These are phyloP conservation scores for Eucalyptus microcorys DNA, from an alignment of 345 rosid species.

Conservation along the genomic window DNA sequence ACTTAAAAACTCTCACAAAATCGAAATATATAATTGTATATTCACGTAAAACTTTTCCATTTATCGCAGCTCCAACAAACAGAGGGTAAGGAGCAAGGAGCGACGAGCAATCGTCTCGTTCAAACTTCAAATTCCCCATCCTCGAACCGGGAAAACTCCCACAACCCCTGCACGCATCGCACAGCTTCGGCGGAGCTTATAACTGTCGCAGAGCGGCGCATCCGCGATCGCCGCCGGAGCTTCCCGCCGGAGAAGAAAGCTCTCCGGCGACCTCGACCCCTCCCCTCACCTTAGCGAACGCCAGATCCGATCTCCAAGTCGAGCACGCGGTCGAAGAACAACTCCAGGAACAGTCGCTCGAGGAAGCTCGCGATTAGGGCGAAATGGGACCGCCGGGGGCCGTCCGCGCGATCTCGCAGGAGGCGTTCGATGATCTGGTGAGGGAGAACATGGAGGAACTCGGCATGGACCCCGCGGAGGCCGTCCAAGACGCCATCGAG, in stretches of 20 bases:
- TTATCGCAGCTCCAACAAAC: neutral
- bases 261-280: neutral
- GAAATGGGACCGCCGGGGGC: constrained; percentile 43
- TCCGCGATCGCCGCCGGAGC: neutral
- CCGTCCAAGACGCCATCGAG: constrained; percentile 78
- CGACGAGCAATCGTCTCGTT: neutral
- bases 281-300: neutral
- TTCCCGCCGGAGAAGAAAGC: neutral
- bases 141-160: neutral
- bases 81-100: neutral
- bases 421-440: constrained; percentile 77
- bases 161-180: neutral
- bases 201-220: neutral
- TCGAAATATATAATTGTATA: neutral
- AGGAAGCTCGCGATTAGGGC: neutral
- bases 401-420: constrained; percentile 66
- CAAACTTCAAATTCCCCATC: neutral
- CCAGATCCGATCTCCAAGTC: neutral
- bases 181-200: neutral
- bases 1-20: neutral
- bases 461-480: constrained; percentile 82
- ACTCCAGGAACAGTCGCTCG: neutral
- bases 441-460: constrained; percentile 84
- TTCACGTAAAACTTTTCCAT: neutral
- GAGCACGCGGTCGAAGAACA: neutral